Evolutionary conservation across 352 stramenopile genomes (phyloP), one percentile per base, ranked within the genome.

Genomic region (Phytophthora pinifolia): DNA sequence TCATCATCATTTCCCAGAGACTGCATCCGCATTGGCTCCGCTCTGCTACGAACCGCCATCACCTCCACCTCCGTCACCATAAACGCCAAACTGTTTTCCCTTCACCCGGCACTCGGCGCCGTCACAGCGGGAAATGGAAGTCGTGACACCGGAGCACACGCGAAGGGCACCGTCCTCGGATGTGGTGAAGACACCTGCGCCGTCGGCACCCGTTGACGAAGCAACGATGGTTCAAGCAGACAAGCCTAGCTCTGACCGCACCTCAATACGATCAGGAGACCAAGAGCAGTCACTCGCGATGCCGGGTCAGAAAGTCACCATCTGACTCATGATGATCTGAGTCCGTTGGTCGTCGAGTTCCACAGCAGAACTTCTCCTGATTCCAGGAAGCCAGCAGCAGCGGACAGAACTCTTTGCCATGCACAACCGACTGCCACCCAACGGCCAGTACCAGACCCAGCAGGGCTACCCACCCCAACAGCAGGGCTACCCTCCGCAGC

Each of bases 371-470:
- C 3, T 25, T 3, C 1, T 25, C 20, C 20, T 3, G 20, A 3
- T 3, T 3, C 20, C 20, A 25, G 3, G 20, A 1, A 25, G 20
- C n/a, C n/a, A n/a, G n/a, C n/a, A 27, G 31, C 9, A 48, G 8
- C 29, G 20, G 1, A 4, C 17, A 41, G 25, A 43, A 31, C 33
- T 14, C 6, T 25, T 9, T 38, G 17, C 32, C 20, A 65, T 65
- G 56, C 48, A 65, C 42, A 65, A 65, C 56, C 56, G 59, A 20
- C 56, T 54, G 1, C 48, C 48, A 10, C 56, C 49, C 17, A 13
- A 17, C 33, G 47, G 47, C 15, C 41, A 65, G 22, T 25, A 35
- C 4, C 50, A 34, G 4, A 47, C 22, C 6, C 42, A 29, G n/a
- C 44, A 50, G 44, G 20, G 20, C 20, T 25, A 25, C 20, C 20